phyloP scores from a whole-genome alignment of 1,284 basidiomycete species.

The Cerrena zonata region DNA sequence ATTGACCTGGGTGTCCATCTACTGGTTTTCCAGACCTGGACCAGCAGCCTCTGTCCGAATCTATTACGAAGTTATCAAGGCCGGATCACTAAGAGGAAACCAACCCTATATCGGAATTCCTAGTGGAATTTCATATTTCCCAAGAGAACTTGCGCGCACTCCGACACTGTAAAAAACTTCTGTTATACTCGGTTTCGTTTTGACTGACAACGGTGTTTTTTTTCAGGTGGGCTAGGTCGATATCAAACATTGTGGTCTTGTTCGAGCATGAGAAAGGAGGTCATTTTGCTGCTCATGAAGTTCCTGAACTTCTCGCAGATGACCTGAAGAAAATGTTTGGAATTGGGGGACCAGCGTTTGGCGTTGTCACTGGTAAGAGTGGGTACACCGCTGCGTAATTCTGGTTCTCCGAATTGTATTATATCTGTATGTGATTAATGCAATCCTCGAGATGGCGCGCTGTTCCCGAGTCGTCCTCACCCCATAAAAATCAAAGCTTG shows the following conservation, averaged over 20 bases:
- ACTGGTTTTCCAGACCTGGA: constrained; percentile 35
- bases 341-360: background rate
- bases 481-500: no score
- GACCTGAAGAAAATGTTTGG: constrained; percentile 25
- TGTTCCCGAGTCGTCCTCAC: no score
- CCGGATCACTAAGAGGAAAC: background rate
- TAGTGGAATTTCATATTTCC: constrained; percentile 4
- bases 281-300: constrained; percentile 28
- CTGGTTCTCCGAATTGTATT: no score
- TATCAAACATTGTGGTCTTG: constrained; percentile 19
- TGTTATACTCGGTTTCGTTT: background rate
- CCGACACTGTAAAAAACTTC: constrained; percentile 3
- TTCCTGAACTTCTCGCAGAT: constrained; percentile 20
- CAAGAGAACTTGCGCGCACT: background rate
- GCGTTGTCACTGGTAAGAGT: background rate
- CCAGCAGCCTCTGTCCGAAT: constrained; percentile 35
- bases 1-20: constrained; percentile 36
- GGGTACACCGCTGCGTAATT: background rate
- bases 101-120: background rate
- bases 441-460: no score
- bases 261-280: constrained; percentile 23
- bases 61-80: constrained; percentile 29
- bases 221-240: background rate
- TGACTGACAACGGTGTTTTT: background rate
- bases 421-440: no score